Base-by-base conservation (phyloP, 2,329 filamentous ascomycete species). In the Chrysoporthe austroafricana region DNA sequence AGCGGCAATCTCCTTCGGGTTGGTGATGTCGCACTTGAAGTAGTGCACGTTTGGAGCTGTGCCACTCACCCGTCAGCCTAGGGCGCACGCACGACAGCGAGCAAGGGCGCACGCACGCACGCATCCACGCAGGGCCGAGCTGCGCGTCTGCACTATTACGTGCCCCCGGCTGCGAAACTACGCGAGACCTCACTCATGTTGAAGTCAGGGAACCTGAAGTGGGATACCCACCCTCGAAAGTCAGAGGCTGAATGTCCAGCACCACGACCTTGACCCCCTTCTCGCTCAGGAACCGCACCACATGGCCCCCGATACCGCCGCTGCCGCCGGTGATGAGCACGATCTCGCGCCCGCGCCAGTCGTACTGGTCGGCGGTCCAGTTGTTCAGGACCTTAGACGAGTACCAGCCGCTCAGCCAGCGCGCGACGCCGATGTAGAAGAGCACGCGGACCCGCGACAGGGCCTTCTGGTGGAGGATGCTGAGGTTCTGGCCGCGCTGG, bases 321-420 rank as follows among this genome's bases (percentile, higher is more conserved):
- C 89, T 88, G 8, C 92, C 92, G 8, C 92, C 91, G 0, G 92
- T 94, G 26, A 94, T 84, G 56, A 94, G 81, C 2, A 92, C 88
- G 62, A 94, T 83, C 79, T 94, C 91, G 63, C 83, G 84, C 32
- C 82, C 57, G n/a, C 62, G 79, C 90, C 91, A 93, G 75, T 88
- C 83, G 77, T 90, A 91, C 52, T 75, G 78, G 73, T 88, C 86
- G 13, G 72, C 75, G 1, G 75, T 80, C 81, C 83, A 87, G 74
- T 84, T 84, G 74, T 85, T 83, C 66, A 81, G 71, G 1, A 79
- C 79, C 1, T 83, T 79, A 2, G 79, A 77, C 72, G 86, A 87
- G 14, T 89, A 76, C 76, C 82, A 86, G 16, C 75, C 76, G 73
- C 83, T 87, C 18, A 85, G 71, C 65, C 79, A 79, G 42, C 81